Percentiles rank a stretch among this genome's conserved stretches.
Evolutionary conservation across 2,329 filamentous ascomycete genomes (phyloP).

Genomic region (Didymella exigua): DNA sequence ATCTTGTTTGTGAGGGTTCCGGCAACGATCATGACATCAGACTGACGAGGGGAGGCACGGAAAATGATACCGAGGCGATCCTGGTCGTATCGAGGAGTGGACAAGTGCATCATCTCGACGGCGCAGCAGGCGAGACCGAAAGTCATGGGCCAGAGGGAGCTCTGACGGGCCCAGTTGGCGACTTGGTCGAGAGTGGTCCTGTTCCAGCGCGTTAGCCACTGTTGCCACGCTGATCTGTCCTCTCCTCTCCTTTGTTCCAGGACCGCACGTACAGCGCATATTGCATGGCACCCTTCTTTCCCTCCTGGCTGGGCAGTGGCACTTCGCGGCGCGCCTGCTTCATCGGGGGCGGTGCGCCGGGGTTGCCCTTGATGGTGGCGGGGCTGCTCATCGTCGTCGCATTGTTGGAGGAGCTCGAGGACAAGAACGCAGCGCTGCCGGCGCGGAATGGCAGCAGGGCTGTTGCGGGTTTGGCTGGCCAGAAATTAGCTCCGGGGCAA

Average conservation of each 20-base stretch:
- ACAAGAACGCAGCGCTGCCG: conserved; percentile 66
- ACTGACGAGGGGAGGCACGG: conserved; percentile 85
- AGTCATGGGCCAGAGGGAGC: conserved; percentile 90
- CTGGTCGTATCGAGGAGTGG: conserved; percentile 89
- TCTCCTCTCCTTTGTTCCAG: not conserved
- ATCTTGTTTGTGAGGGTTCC: conserved; percentile 96
- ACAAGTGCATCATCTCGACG: conserved; percentile 93
- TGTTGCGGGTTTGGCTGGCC: conserved; percentile 68
- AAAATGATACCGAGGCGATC: conserved; percentile 91
- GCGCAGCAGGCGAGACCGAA: conserved; percentile 91
- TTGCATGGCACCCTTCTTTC: conserved; percentile 79
- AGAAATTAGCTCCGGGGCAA: conserved; percentile 35
- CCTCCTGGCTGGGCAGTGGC: conserved; percentile 76
- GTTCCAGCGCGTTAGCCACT: conserved; percentile 23
- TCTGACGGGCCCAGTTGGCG: conserved; percentile 84
- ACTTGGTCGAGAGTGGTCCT: conserved; percentile 83
- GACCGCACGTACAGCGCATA: conserved; percentile 75
- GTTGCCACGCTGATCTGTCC: not conserved
- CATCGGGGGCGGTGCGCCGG: conserved; percentile 58
- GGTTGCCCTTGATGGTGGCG: conserved; percentile 60
- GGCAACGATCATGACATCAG: conserved; percentile 93
- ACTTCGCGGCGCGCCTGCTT: conserved; percentile 70
- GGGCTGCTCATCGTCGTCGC: conserved; percentile 63
- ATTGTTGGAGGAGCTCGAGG: conserved; percentile 67
- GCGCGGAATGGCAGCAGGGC: conserved; percentile 68